Evolutionary conservation across 495 filamentous ascomycete species (phyloP).

Genomic region (Clavariopsis aquatica): DNA sequence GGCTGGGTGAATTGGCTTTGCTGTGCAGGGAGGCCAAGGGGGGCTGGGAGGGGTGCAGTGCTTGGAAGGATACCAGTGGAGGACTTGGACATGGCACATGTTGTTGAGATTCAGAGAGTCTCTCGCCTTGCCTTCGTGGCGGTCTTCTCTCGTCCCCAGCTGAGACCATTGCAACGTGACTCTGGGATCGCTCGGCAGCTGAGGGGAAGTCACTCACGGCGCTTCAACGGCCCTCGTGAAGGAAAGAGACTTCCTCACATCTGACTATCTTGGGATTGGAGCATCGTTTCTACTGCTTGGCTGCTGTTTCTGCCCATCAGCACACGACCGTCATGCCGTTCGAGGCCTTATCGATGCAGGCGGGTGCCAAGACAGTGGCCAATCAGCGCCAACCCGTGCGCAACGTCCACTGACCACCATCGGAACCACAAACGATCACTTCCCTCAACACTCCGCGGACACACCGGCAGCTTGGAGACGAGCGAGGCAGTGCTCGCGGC

Average conservation of each 20-base stretch:
- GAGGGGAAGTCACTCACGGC: not conserved
- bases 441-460: not conserved
- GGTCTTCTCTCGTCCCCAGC: too few species aligned
- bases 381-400: not conserved
- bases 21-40: not conserved
- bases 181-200: not conserved
- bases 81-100: not conserved
- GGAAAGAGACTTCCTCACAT: not conserved
- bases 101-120: not conserved
- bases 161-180: not conserved
- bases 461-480: conserved; percentile 16
- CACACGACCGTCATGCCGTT: conserved; percentile 11
- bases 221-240: not conserved
- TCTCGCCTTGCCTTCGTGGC: not conserved
- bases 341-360: conserved; percentile 14
- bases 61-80: not conserved
- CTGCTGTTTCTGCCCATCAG: not conserved
- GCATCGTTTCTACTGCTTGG: not conserved
- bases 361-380: conserved; percentile 1
- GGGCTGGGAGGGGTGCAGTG: not conserved
- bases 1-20: conserved; percentile 8
- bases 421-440: not conserved
- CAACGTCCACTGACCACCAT: conserved; percentile 3
- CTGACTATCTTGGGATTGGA: too few species aligned
- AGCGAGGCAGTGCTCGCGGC: conserved; percentile 19